Conservation (phyloP, 2,329 filamentous ascomycete genomes). For the Sporothrix variecibatus region DNA sequence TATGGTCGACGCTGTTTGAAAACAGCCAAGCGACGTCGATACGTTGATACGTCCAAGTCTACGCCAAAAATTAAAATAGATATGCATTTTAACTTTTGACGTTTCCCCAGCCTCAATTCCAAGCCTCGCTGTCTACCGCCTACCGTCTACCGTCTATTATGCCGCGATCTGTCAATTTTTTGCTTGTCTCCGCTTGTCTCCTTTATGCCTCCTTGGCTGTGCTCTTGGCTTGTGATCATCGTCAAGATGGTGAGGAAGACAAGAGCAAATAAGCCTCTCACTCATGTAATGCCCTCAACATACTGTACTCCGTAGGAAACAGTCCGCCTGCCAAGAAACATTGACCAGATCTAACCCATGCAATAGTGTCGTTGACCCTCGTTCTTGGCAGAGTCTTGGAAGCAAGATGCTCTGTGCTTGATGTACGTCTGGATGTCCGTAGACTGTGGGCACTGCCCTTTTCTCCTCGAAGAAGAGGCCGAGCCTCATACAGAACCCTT, state of each 20-base stretch:
- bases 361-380: background rate
- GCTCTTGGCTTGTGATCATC: background rate
- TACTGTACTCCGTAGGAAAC: background rate
- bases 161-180: conserved; percentile 5
- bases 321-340: background rate
- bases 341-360: background rate
- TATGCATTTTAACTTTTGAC: background rate
- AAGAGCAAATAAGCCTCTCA: background rate
- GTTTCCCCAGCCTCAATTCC: conserved; percentile 2
- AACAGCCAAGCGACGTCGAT: too few relatives aligned
- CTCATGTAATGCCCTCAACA: background rate
- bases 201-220: background rate
- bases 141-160: background rate
- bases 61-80: background rate
- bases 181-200: background rate
- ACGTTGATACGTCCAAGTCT: too few relatives aligned
- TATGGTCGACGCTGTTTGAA: background rate
- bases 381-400: conserved; percentile 4
- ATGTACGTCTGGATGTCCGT: background rate
- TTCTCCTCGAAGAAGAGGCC: too few relatives aligned
- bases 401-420: conserved; percentile 1
- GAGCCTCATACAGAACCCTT: background rate
- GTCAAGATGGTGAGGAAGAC: background rate
- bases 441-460: too few relatives aligned
- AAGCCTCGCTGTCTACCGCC: background rate